Percentiles rank a stretch among this genome's conserved stretches.
These are phyloP conservation scores for Euphorbia pulcherrima DNA, from an alignment of 345 rosid species.

Conservation along the genomic window DNA sequence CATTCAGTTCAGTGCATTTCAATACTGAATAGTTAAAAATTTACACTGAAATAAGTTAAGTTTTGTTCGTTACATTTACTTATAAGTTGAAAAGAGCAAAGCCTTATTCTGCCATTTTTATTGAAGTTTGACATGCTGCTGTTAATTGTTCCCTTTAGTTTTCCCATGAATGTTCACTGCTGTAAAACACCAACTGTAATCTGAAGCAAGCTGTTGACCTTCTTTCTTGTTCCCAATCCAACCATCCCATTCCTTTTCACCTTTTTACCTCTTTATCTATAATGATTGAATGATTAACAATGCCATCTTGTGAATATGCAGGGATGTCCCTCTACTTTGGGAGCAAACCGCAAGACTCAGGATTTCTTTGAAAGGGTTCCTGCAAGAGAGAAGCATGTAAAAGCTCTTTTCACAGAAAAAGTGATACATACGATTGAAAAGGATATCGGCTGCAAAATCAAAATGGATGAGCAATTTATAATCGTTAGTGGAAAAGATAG, in stretches of 20 bases:
- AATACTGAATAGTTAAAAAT: too few species aligned
- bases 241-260: not conserved
- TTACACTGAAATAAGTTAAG: too few species aligned
- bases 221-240: too few species aligned
- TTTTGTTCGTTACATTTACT: too few species aligned
- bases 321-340: slow-evolving; percentile 99
- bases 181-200: not conserved
- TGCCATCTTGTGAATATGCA: slow-evolving; percentile 26
- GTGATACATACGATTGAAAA: slow-evolving; percentile 69
- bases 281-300: slow-evolving; percentile 7
- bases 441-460: slow-evolving; percentile 85
- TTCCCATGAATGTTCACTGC: not conserved
- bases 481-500: slow-evolving; percentile 95
- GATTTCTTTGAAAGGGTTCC: slow-evolving; percentile 93
- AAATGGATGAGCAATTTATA: slow-evolving; percentile 87
- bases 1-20: too few species aligned
- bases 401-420: slow-evolving; percentile 73
- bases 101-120: not conserved
- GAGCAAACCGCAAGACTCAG: slow-evolving; percentile 86
- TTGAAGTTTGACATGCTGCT: not conserved
- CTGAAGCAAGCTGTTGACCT: not conserved
- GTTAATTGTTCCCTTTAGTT: not conserved
- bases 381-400: slow-evolving; percentile 73
- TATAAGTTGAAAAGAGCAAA: too few species aligned
- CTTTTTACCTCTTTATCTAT: not conserved